Percentiles rank a stretch among this genome's conserved stretches.
Conservation (phyloP, 2,329 filamentous ascomycete species). For the Phaeosphaeria sp. region DNA sequence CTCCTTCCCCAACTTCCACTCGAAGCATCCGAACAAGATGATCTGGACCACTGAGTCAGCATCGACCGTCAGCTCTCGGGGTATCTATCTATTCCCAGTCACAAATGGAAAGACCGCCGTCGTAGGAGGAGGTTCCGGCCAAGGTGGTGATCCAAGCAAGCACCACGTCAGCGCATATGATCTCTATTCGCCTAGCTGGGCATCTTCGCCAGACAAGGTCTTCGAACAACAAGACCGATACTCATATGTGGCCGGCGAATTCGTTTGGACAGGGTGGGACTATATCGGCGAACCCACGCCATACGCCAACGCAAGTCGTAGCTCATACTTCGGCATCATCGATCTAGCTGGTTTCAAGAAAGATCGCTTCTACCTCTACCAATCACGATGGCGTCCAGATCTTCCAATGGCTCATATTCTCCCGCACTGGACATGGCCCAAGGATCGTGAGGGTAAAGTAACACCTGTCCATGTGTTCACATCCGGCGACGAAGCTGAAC, state of each 20-base stretch:
- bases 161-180: conserved; percentile 59
- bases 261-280: conserved; percentile 61
- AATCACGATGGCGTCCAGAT: conserved; percentile 60
- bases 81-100: conserved; percentile 62
- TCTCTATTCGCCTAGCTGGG: conserved; percentile 57
- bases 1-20: conserved; percentile 55
- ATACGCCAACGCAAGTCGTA: conserved; percentile 56
- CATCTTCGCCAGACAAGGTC: conserved; percentile 61
- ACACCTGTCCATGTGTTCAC: conserved; percentile 64
- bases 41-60: conserved; percentile 38
- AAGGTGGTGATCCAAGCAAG: conserved; percentile 44
- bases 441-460: conserved; percentile 52
- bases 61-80: conserved; percentile 58
- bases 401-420: conserved; percentile 59
- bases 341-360: conserved; percentile 65
- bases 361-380: conserved; percentile 63
- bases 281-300: conserved; percentile 61
- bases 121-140: conserved; percentile 41
- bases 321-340: conserved; percentile 64
- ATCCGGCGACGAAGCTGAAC: conserved; percentile 60
- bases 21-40: conserved; percentile 56
- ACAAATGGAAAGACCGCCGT: conserved; percentile 47
- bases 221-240: conserved; percentile 57
- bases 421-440: conserved; percentile 64
- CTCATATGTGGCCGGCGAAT: conserved; percentile 61